Base-by-base conservation (phyloP, 768 basidiomycete genomes). In the Hericium erinaceus region DNA sequence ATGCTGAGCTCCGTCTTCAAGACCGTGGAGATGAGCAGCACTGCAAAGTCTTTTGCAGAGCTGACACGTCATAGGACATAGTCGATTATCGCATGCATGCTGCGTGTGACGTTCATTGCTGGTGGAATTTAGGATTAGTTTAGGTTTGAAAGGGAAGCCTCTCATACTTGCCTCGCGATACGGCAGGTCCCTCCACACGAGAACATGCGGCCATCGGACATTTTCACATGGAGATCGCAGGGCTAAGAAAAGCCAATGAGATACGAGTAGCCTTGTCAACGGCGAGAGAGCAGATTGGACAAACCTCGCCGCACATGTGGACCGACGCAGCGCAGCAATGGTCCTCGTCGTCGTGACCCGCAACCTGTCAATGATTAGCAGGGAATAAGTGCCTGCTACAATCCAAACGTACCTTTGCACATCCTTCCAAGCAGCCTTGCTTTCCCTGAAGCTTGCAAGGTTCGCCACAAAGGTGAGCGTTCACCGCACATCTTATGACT, bases 21-120 rank as follows among this genome's bases (percentile, higher is more conserved):
- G 68, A 1, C 75, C 80, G 55, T 85, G 83, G 48, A 84, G 69
- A 68, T 84, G 84, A 20, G 64, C 61, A 48, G 69, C 61, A 1
- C 74, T 68, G 59, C 83, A 85, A 18, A 81, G 68, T n/a, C 81
- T 73, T 60, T 74, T 78, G 64, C 84, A 85, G 3, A 85, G 66
- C 54, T 79, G 72, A 61, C 83, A 85, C 2, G 66, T 58, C 7
- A 81, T 61, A 0, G 83, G 82, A 61, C 84, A 85, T 39, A 77
- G 73, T 15, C 76, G 69, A 33, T 74, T 69, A 41, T 80, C 77
- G 58, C 84, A 85, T 39, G 66, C 65, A 67, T 85, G 83, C 4
- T 68, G 62, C 2, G 64, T 58, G 61, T 85, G 83, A 4, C 66
- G 62, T 40, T 71, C 60, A 38, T 80, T 73, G 55, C 83, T 84